Base-by-base conservation (phyloP, 192 early-diverging fungal species). In the Coemansia sp. region DNA sequence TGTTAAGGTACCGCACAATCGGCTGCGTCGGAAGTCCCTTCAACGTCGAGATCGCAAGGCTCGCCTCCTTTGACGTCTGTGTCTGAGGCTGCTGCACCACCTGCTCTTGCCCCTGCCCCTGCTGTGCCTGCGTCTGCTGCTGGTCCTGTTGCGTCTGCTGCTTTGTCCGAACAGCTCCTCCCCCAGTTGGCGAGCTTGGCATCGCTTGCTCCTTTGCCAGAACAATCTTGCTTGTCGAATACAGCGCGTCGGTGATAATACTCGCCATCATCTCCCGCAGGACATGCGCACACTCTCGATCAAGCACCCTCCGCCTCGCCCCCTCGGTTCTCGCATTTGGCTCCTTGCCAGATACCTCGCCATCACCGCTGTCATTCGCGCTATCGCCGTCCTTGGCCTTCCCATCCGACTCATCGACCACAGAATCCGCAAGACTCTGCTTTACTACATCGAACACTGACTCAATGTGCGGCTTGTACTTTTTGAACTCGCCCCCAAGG, bases 401-500 rank as follows among this genome's bases (percentile, higher is more conserved):
- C 28, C 17, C 61, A 5, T 3, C 52, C 7, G 52, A 34, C 25
- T 4, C 34, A 23, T 48, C 2, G 29, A 37, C 20, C 23, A 48
- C 27, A 13, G 57, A 33, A 2, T 64, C 48, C n/a, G 45, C 59
- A 47, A 69, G 70, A 2, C 59, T 55, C 25, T 45, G 59, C 64
- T 71, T 74, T 61, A 75, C 50, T 11, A 68, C 55, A 29, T 75
- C 77, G 57, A 80, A 80, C 19, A 75, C 54, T 6, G 50, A 59
- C 59, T 80, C 77, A 27, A 80, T 80, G 3, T 48, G 56, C 55
- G 53, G 57, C 65, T 80, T 80, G 68, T 71, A 80, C 68, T 80
- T 80, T 70, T 75, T 80, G 40, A 80, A 80, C 30, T 80, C 77
- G 50, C 77, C 77, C 25, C 77, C 77, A 23, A 80, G 58, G 50